Conservation (phyloP, 176 grass and related monocot species). For the Eragrostis curvula region DNA sequence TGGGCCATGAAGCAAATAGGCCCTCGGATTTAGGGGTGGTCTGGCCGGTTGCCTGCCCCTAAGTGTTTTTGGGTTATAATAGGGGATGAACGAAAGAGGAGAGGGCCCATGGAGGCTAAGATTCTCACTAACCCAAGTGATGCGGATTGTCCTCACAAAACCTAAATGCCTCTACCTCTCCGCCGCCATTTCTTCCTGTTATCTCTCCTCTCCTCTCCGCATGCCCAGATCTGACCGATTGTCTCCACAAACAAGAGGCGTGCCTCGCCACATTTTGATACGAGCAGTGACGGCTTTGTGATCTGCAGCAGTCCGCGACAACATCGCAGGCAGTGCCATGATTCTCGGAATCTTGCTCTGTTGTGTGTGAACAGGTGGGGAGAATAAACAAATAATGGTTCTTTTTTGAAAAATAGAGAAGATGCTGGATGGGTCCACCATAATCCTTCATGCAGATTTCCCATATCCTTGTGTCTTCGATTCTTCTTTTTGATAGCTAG, state of each 20-base stretch:
- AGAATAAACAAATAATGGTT: neutral
- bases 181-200: neutral
- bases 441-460: neutral
- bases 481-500: conserved; percentile 13
- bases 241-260: neutral
- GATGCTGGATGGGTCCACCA: neutral
- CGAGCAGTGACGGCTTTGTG: neutral
- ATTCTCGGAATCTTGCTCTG: conserved; percentile 3
- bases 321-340: neutral
- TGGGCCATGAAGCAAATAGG: neutral
- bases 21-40: neutral
- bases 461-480: neutral
- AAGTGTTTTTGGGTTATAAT: neutral
- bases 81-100: neutral
- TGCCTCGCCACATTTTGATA: neutral
- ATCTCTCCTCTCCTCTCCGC: neutral
- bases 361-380: conserved; percentile 9
- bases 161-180: neutral
- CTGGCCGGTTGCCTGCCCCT: neutral
- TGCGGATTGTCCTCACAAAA: neutral
- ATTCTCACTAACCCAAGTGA: neutral
- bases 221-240: conserved; percentile 9
- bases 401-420: neutral
- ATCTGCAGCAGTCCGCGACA: neutral
- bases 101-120: neutral